These are phyloP conservation scores for Talaromyces atroroseus DNA, from an alignment of 2,329 filamentous ascomycete genomes.

Conservation along the genomic window DNA sequence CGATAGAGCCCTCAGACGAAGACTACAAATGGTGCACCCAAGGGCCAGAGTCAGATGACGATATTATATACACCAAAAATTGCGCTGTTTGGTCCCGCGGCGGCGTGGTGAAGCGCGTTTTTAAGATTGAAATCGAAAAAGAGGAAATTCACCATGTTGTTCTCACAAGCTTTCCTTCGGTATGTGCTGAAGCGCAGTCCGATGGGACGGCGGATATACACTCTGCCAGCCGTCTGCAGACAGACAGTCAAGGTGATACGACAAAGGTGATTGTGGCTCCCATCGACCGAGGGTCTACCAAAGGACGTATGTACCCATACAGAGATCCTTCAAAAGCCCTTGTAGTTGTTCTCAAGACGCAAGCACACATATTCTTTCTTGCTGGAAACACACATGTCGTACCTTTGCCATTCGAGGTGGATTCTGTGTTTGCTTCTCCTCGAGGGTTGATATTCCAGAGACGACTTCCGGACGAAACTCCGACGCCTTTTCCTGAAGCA, in stretches of 20 bases:
- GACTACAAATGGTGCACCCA: constrained; percentile 68
- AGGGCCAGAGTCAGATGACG: constrained; percentile 54
- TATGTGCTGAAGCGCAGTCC: constrained; percentile 17
- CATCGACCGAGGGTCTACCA: constrained; percentile 15
- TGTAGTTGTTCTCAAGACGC: constrained; percentile 85
- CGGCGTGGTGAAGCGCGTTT: constrained; percentile 76
- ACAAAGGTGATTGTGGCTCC: constrained; percentile 15
- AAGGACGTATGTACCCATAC: not conserved
- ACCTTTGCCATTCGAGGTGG: constrained; percentile 91
- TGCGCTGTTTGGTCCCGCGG: constrained; percentile 87
- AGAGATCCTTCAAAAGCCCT: constrained; percentile 54
- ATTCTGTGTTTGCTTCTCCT: constrained; percentile 75
- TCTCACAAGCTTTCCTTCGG: constrained; percentile 71
- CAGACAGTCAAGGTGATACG: not conserved
- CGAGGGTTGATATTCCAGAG: constrained; percentile 81
- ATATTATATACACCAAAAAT: constrained; percentile 68
- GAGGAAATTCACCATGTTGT: constrained; percentile 82
- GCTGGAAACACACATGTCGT: constrained; percentile 82
- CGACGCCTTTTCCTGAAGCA: constrained; percentile 41
- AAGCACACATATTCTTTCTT: constrained; percentile 89
- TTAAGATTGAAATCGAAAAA: constrained; percentile 79
- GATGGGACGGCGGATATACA: not conserved
- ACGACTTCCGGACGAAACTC: constrained; percentile 49
- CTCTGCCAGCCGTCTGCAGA: not conserved
- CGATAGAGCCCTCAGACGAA: constrained; percentile 58